A percentile compares a stretch with the other conserved stretches of the same genome.
phyloP scores from a whole-genome alignment of 768 basidiomycete genomes.

The Pilatotrama ljubarskyi region DNA sequence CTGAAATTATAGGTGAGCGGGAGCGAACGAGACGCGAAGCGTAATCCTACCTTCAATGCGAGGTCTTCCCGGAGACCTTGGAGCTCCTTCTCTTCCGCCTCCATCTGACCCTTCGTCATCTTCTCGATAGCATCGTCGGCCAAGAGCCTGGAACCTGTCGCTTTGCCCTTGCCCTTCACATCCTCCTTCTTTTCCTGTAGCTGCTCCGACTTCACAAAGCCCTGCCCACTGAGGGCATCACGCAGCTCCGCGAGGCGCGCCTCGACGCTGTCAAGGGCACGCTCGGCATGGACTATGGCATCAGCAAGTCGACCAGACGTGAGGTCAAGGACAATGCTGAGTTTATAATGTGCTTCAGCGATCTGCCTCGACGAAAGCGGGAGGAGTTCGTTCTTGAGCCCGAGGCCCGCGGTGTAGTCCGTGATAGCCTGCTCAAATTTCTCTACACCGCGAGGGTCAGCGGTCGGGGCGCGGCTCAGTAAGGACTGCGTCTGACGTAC shows the following conservation, averaged over 20 bases:
- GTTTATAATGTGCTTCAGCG: conserved; percentile 91
- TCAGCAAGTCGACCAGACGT: conserved; percentile 82
- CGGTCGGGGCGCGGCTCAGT: not conserved
- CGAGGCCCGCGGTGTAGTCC: conserved; percentile 80
- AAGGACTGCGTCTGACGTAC: conserved; percentile 44
- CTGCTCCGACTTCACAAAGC: conserved; percentile 34
- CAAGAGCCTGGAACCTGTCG: conserved; percentile 39
- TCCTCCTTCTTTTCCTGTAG: conserved; percentile 36
- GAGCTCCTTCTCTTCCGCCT: conserved; percentile 79
- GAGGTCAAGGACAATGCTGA: conserved; percentile 91
- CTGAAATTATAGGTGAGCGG: conserved; percentile 39
- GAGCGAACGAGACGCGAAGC: not conserved
- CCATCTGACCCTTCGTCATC: conserved; percentile 75
- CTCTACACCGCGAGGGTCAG: conserved; percentile 48
- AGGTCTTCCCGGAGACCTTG: conserved; percentile 76
- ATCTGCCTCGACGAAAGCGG: conserved; percentile 90
- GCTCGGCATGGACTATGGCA: conserved; percentile 78
- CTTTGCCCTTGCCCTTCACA: conserved; percentile 74
- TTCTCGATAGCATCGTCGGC: conserved; percentile 57
- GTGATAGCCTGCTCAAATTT: conserved; percentile 94
- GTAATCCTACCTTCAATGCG: conserved; percentile 63
- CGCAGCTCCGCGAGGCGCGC: conserved; percentile 63
- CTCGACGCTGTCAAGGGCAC: conserved; percentile 77
- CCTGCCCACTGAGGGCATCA: conserved; percentile 42
- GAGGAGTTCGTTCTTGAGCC: conserved; percentile 70